Conservation (phyloP, 441 rosid genomes). For the Arabidopsis lyrata region DNA sequence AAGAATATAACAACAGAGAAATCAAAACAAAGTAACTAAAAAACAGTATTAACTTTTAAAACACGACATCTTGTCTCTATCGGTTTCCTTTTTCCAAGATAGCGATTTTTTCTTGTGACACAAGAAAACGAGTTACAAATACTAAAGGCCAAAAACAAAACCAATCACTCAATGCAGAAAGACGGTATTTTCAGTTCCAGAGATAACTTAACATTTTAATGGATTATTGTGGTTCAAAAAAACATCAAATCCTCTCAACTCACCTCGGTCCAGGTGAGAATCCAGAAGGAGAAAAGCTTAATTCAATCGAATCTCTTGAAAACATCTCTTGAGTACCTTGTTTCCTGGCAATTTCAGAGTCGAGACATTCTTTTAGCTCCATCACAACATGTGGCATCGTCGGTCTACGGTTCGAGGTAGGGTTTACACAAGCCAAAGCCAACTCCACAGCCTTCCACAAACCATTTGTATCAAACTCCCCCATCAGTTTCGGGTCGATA, state of each 20-base stretch:
- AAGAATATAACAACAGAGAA: too few relatives aligned
- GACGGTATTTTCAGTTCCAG: background rate
- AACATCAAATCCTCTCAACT: background rate
- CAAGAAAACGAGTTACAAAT: background rate
- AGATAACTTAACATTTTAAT: background rate
- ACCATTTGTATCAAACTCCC: constrained; percentile 38
- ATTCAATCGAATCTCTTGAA: constrained; percentile 25
- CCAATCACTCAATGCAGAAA: background rate
- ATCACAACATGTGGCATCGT: constrained; percentile 41
- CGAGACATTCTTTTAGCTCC: constrained; percentile 45
- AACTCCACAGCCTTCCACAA: constrained; percentile 47
- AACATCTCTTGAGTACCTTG: constrained; percentile 18
- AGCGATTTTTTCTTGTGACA: too few relatives aligned
- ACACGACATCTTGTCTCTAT: too few relatives aligned
- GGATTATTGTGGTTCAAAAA: background rate
- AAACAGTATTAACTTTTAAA: too few relatives aligned
- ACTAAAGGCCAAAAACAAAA: constrained; percentile 6
- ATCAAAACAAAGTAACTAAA: too few relatives aligned
- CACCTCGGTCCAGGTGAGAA: constrained; percentile 40
- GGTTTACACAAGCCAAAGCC: constrained; percentile 47
- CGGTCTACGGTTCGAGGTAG: constrained; percentile 41
- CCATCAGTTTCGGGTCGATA: constrained; percentile 43
- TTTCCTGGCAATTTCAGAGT: constrained; percentile 26
- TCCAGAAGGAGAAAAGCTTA: constrained; percentile 22
- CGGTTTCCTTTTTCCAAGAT: too few relatives aligned